Percentiles rank a stretch among this genome's conserved stretches.
phyloP scores from a whole-genome alignment of 441 rosid species.

The Syzygium syzygioides region DNA sequence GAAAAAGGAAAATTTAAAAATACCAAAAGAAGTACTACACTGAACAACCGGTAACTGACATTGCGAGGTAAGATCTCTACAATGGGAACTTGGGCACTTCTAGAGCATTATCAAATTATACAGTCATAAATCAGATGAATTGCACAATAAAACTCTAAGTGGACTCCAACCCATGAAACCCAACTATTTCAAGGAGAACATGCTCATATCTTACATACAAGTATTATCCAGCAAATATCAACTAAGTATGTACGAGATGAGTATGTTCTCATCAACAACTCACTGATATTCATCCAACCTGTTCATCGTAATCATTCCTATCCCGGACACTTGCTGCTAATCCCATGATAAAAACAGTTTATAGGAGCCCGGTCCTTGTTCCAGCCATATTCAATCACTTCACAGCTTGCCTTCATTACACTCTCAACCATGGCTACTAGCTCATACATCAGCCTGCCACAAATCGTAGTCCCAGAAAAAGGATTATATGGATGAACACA shows the following conservation, averaged over 20 bases:
- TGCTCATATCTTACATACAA: neutral
- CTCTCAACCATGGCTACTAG: conserved; percentile 72
- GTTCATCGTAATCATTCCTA: conserved; percentile 84
- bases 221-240: neutral
- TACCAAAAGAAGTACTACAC: neutral
- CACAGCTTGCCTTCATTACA: conserved; percentile 71
- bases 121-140: neutral
- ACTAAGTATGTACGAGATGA: neutral
- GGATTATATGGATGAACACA: neutral
- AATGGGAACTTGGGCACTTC: neutral
- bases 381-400: conserved; percentile 94
- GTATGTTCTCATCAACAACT: neutral
- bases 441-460: conserved; percentile 83
- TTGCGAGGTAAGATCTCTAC: too few relatives aligned
- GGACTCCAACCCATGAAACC: neutral
- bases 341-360: conserved; percentile 88
- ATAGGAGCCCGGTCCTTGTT: conserved; percentile 90
- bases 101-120: neutral
- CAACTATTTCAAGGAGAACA: neutral
- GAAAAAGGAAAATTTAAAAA: neutral
- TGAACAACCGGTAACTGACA: too few relatives aligned
- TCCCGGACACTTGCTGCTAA: conserved; percentile 86
- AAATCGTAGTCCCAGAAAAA: conserved; percentile 6
- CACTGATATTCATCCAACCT: conserved; percentile 35
- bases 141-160: neutral